Base-by-base conservation (phyloP, 2,329 filamentous ascomycete species). In the Arthrobotrys sinensis region DNA sequence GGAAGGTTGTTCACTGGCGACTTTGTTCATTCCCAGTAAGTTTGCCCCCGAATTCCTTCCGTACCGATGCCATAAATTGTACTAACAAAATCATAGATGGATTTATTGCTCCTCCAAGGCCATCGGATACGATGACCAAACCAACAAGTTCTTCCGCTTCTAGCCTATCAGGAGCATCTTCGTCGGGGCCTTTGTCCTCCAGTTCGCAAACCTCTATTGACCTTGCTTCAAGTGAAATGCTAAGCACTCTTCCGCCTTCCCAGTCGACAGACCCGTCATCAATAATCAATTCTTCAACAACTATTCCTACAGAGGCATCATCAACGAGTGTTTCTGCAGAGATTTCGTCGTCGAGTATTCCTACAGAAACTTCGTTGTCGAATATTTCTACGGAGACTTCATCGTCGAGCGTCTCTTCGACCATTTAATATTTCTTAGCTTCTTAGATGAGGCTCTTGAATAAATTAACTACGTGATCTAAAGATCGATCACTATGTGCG, bases 11-110 rank as follows among this genome's bases (percentile, higher is more conserved):
- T 40, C 11, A 8, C 11, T 50, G 21, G 66, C 46, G 8, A n/a
- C 53, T 7, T 40, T 70, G 43, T 70, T 60, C 32, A 19, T 62
- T 28, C 40, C 46, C 24, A 21, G 53, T 70, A 50, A 36, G 43
- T 46, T 34, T 14, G 24, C 40, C 3, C n/a, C 8, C 48, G 4
- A 11, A 52, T 52, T 11, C 1, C 3, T 10, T 48, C 12, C 19
- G 1, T 52, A 28, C 2, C 14, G 32, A 6, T 36, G 57, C 19
- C 7, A 48, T 12, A 2, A 46, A 8, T 2, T 48, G 19, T 32
- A 48, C 60, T 64, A 36, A 64, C 24, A 48, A 36, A 4, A 4
- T 3, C 28, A 34, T 48, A 64, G 60, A 36, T 19, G 43, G 16
- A 4, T 48, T 19, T n/a, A 16, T 40, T 3, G 36, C 53, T 4